Percentiles rank a stretch among this genome's conserved stretches.
phyloP scores from a whole-genome alignment of 2,329 filamentous ascomycete species.

The Xylariaceae sp. region DNA sequence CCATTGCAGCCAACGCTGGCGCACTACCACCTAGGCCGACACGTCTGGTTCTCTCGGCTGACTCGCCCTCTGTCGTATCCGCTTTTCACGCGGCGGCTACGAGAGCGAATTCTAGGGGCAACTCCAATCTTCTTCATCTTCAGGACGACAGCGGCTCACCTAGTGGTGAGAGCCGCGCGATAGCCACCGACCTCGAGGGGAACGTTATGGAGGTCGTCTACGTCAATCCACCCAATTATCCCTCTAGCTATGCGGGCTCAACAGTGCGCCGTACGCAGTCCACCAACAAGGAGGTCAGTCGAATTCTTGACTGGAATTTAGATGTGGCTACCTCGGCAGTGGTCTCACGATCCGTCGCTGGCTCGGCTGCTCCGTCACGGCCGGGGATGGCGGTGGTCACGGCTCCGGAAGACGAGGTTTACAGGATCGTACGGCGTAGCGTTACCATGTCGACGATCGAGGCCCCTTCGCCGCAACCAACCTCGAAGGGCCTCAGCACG shows the following conservation, averaged over 20 bases:
- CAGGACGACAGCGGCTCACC: constrained; percentile 31
- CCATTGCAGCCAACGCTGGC: constrained; percentile 40
- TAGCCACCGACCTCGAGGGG: constrained; percentile 79
- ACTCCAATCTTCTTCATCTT: constrained; percentile 34
- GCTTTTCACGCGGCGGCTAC: constrained; percentile 75
- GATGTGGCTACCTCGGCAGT: constrained; percentile 47
- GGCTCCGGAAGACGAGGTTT: constrained; percentile 33
- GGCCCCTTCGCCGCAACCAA: constrained; percentile 32
- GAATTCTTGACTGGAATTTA: constrained; percentile 57
- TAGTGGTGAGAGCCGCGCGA: constrained; percentile 51
- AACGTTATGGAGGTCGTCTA: constrained; percentile 84
- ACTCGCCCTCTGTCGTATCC: constrained; percentile 68
- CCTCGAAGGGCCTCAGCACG: constrained; percentile 38
- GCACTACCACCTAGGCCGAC: constrained; percentile 49
- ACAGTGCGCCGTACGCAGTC: constrained; percentile 45
- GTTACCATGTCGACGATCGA: constrained; percentile 45
- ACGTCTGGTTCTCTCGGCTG: constrained; percentile 70
- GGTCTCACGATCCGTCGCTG: constrained; percentile 30
- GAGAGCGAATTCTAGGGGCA: constrained; percentile 57
- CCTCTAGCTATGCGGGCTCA: constrained; percentile 43
- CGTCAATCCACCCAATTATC: constrained; percentile 47
- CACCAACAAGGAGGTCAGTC: constrained; percentile 48
- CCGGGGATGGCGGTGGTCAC: constrained; percentile 31
- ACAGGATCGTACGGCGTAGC: constrained; percentile 40
- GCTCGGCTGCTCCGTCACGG: constrained; percentile 29